A percentile compares a stretch with the other conserved stretches of the same genome.
These are phyloP conservation scores for Lasiodiplodia sp. DNA, from an alignment of 2,329 filamentous ascomycete species.

Conservation along the genomic window DNA sequence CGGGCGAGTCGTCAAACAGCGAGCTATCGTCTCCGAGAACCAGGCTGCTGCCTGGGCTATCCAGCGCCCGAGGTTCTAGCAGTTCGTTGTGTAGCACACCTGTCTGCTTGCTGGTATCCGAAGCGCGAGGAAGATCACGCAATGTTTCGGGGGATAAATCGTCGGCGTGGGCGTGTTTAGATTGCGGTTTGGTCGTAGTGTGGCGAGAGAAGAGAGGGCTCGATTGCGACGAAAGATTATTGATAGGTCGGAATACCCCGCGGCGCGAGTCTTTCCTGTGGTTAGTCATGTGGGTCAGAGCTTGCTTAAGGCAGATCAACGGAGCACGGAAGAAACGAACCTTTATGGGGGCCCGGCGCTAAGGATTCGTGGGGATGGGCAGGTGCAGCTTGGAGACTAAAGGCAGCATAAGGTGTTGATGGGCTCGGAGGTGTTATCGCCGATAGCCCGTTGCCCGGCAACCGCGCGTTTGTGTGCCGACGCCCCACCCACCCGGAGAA, in stretches of 20 bases:
- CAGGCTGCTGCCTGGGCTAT: conserved; percentile 32
- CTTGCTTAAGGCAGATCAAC: not conserved
- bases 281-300: conserved; percentile 22
- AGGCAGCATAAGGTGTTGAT: conserved; percentile 15
- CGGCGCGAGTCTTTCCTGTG: conserved; percentile 34
- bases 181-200: not conserved
- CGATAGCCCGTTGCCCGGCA: conserved; percentile 16
- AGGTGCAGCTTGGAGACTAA: conserved; percentile 8
- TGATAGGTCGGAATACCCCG: conserved; percentile 43
- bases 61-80: not conserved
- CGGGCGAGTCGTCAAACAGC: conserved; percentile 44
- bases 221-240: conserved; percentile 44
- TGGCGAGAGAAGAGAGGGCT: conserved; percentile 39
- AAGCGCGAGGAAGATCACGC: too few species aligned
- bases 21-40: conserved; percentile 37
- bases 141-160: not conserved
- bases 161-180: not conserved
- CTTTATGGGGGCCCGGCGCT: conserved; percentile 23
- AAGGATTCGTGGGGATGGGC: not conserved
- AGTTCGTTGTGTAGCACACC: not conserved
- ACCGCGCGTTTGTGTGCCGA: not conserved
- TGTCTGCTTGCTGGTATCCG: not conserved
- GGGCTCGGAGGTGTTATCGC: not conserved
- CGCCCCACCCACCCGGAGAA: not conserved
- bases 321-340: conserved; percentile 1